phyloP scores from a whole-genome alignment of 257 asterid species.

The Gentiana macrophylla region DNA sequence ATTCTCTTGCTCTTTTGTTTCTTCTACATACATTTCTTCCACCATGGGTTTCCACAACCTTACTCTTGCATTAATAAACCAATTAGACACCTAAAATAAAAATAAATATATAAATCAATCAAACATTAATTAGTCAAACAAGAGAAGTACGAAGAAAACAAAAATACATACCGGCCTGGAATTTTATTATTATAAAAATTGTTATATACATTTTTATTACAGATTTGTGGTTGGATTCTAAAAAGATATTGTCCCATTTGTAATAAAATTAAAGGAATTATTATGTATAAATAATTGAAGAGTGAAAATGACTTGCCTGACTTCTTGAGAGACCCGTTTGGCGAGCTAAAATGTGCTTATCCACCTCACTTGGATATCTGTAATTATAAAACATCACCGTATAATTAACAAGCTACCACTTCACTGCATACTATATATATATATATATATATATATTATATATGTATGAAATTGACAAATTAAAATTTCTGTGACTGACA shows the following conservation, averaged over 20 bases:
- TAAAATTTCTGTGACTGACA: too few species aligned
- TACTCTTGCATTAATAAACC: constrained; percentile 94
- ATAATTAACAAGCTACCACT: neutral
- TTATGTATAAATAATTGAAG: constrained; percentile 11
- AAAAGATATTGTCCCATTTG: constrained; percentile 19
- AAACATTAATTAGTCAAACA: neutral
- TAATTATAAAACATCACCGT: constrained; percentile 1
- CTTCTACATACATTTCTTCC: constrained; percentile 87
- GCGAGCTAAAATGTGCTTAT: constrained; percentile 86
- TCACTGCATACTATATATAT: neutral
- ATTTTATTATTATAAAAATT: too few species aligned
- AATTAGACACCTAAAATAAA: constrained; percentile 60
- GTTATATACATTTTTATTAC: too few species aligned
- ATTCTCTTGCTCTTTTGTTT: constrained; percentile 45
- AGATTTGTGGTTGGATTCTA: constrained; percentile 4
- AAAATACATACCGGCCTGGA: too few species aligned
- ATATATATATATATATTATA: too few species aligned
- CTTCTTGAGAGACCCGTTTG: constrained; percentile 97
- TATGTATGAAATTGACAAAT: too few species aligned
- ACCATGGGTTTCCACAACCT: constrained; percentile 98
- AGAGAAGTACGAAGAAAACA: too few species aligned
- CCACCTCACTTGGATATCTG: constrained; percentile 98
- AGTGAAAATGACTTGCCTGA: constrained; percentile 60
- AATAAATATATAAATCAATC: too few species aligned
- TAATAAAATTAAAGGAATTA: constrained; percentile 13